Percentiles rank a stretch among this genome's conserved stretches.
Evolutionary conservation across 2,329 filamentous ascomycete species (phyloP).

Genomic region (Fusarium sp.): DNA sequence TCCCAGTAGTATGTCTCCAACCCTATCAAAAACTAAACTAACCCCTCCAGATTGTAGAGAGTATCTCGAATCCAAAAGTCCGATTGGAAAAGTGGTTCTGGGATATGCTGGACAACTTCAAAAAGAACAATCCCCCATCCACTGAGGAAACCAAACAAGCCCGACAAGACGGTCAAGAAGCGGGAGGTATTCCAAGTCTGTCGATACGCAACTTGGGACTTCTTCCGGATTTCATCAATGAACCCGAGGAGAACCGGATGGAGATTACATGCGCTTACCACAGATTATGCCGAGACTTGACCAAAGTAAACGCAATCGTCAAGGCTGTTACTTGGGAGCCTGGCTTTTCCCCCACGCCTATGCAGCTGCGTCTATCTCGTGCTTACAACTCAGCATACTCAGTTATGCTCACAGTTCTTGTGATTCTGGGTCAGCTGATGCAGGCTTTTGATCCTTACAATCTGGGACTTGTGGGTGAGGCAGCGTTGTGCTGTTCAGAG

Average conservation of each 20-base stretch:
- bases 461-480: constrained; percentile 21
- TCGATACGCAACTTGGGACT: constrained; percentile 32
- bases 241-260: constrained; percentile 36
- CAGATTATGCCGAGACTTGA: constrained; percentile 24
- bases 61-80: constrained; percentile 45
- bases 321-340: constrained; percentile 25
- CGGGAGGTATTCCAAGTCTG: constrained; percentile 29
- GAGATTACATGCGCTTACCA: constrained; percentile 39
- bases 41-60: constrained; percentile 49
- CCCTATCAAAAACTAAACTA: not conserved
- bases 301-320: constrained; percentile 32
- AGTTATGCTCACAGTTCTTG: constrained; percentile 11
- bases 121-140: constrained; percentile 21
- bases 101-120: constrained; percentile 40
- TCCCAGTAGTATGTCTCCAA: constrained; percentile 51
- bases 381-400: constrained; percentile 35
- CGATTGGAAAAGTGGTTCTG: constrained; percentile 39
- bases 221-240: constrained; percentile 37
- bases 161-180: not conserved
- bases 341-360: constrained; percentile 18
- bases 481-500: constrained; percentile 32
- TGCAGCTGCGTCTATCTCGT: constrained; percentile 24
- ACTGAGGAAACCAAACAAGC: constrained; percentile 5
- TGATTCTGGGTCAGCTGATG: constrained; percentile 36
- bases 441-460: constrained; percentile 39